Evolutionary conservation across 805 yeast species (phyloP).

Genomic region (Pichia heedii): DNA sequence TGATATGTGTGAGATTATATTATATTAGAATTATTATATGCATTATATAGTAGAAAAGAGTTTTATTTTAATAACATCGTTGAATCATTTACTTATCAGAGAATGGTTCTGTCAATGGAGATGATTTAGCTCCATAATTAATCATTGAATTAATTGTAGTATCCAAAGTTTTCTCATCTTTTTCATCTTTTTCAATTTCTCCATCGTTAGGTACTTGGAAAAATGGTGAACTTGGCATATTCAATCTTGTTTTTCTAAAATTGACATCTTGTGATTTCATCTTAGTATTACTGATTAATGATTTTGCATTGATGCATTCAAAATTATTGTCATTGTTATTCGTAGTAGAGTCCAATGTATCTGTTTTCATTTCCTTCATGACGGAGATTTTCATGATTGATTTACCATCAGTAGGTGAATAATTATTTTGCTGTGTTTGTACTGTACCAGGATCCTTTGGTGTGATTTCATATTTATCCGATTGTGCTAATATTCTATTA

Average conservation of each 20-base stretch:
- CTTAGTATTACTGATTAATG: neutral
- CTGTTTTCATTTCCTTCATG: neutral
- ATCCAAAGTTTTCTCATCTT: conserved; percentile 14
- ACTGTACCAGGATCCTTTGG: conserved; percentile 25
- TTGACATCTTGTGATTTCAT: neutral
- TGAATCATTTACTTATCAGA: too few species aligned
- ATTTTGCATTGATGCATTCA: neutral
- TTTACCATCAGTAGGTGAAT: conserved; percentile 6
- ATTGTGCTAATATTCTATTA: conserved; percentile 13
- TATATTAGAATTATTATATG: too few species aligned
- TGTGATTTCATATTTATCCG: conserved; percentile 21
- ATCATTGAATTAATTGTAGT: conserved; percentile 13
- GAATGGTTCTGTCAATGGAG: conserved; percentile 22
- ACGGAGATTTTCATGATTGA: neutral
- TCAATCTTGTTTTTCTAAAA: conserved; percentile 3
- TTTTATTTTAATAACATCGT: too few species aligned
- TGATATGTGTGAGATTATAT: too few species aligned
- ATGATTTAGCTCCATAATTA: conserved; percentile 19
- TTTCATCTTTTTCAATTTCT: conserved; percentile 1
- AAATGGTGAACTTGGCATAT: conserved; percentile 29
- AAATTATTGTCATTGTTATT: neutral
- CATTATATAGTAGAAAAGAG: too few species aligned
- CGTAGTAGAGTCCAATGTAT: neutral
- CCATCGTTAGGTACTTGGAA: conserved; percentile 14
- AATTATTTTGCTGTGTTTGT: conserved; percentile 16